Percentiles rank a stretch among this genome's conserved stretches.
Evolutionary conservation across 768 basidiomycete genomes (phyloP).

Genomic region (Cubamyces lactineus): DNA sequence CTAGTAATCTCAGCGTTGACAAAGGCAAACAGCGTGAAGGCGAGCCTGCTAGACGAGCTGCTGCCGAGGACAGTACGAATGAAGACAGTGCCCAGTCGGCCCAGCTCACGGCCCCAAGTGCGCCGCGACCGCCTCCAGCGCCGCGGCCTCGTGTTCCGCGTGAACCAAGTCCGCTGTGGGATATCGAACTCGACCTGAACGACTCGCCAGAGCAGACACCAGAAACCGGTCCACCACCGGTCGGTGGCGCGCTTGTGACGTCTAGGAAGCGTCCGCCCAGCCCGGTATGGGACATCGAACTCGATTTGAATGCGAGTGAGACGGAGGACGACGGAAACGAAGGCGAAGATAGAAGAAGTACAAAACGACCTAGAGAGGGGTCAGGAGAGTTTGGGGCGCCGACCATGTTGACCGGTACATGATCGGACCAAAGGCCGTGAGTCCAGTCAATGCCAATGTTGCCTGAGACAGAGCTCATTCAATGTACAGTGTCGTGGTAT

Average conservation of each 20-base stretch:
- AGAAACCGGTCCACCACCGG: conserved; percentile 19
- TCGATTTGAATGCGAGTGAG: conserved; percentile 41
- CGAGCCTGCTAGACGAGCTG: neutral
- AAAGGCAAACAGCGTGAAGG: conserved; percentile 17
- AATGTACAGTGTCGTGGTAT: neutral
- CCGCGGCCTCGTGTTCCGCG: conserved; percentile 33
- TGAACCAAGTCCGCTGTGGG: conserved; percentile 68
- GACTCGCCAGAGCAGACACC: conserved; percentile 28
- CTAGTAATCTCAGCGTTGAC: neutral
- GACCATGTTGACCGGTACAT: conserved; percentile 14
- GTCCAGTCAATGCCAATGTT: too few relatives aligned
- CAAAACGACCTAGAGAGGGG: conserved; percentile 20
- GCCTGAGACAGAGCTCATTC: neutral
- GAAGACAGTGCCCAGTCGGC: neutral
- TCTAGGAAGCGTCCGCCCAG: conserved; percentile 31
- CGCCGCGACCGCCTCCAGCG: conserved; percentile 5
- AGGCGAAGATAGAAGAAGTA: neutral
- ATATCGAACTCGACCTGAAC: conserved; percentile 65
- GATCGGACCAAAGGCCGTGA: neutral
- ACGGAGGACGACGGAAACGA: conserved; percentile 8
- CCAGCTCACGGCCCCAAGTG: neutral
- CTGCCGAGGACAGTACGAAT: neutral
- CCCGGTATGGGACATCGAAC: conserved; percentile 47
- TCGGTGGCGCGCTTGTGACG: neutral
- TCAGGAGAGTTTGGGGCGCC: conserved; percentile 22